Evolutionary conservation across 495 filamentous ascomycete species (phyloP), one percentile per base, ranked within the genome.

Genomic region (Hyaloscypha variabilis): DNA sequence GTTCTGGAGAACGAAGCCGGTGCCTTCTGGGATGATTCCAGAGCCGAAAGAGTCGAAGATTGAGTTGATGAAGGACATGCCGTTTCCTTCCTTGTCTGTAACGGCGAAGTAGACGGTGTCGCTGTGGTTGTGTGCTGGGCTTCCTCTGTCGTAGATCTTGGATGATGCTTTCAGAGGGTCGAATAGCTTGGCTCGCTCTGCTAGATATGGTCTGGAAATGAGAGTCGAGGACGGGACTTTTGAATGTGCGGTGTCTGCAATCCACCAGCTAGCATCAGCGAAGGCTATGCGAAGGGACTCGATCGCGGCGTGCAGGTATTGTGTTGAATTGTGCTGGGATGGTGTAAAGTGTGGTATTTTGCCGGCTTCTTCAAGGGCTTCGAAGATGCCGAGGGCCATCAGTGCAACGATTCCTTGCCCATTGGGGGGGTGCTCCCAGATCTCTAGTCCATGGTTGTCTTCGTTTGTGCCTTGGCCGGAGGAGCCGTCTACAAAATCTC

Each of bases 351-450:
- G 82, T 8, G 87, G 87, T 71, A 97, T 91, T 64, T 86, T 85
- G 46, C 87, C 87, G 11, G 74, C 74, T n/a, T 83, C 81, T 76
- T 96, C 91, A 6, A 99, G 83, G 69, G 91, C 85, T 71, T 96
- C 87, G 52, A 99, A 79, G 66, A 98, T 94, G 2, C 96, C 95
- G 0, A 99, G 81, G 1, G 95, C 90, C 87, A 98, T 96, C 46
- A 98, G 82, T 5, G 95, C 96, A 0, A 98, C 93, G 66, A 99
- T 90, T 13, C 95, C 95, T 76, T 99, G 95, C 0, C 96, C 94
- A 77, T 97, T 98, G n/a, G 95, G 95, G 46, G 95, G 92, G 76
- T 97, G 94, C 68, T 99, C 95, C 94, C 94, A 98, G 2, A 99
- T 74, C 69, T 95, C 87, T 23, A 97, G 82, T n/a, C 87, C 88